Conservation (phyloP, 106 monocot genomes). For the Dendrobium nobile region DNA sequence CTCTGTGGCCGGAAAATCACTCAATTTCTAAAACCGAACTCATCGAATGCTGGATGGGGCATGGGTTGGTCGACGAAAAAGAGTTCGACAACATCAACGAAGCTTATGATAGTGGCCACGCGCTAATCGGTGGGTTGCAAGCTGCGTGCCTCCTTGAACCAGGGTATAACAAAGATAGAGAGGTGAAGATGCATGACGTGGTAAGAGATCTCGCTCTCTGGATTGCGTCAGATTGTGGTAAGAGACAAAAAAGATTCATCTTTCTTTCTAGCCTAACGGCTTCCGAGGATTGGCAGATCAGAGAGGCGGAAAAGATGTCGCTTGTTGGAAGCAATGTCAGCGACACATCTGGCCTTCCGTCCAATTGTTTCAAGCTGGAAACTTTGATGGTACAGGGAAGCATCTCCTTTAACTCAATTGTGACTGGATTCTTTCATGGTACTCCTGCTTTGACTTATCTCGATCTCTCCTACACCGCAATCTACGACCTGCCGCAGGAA, state of each 20-base stretch:
- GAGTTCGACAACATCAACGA: constrained; percentile 1
- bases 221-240: background rate
- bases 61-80: constrained; percentile 13
- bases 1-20: constrained; percentile 20
- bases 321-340: constrained; percentile 1
- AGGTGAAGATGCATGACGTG: constrained; percentile 31
- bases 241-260: background rate
- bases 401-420: background rate
- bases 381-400: constrained; percentile 13
- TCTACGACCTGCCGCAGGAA: constrained; percentile 8
- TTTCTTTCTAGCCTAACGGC: background rate
- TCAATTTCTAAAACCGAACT: constrained; percentile 7
- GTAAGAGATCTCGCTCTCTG: constrained; percentile 20
- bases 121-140: constrained; percentile 7
- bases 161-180: background rate
- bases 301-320: constrained; percentile 9
- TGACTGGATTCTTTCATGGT: constrained; percentile 5
- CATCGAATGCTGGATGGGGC: constrained; percentile 30
- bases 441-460: constrained; percentile 12
- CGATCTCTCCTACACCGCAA: constrained; percentile 16
- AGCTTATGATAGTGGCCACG: constrained; percentile 9
- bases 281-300: background rate
- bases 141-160: constrained; percentile 12
- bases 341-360: background rate
- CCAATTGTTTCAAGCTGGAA: constrained; percentile 8